A percentile compares a stretch with the other conserved stretches of the same genome.
Evolutionary conservation across 805 yeast species (phyloP).

Genomic region (Dipodascopsis uninucleata): DNA sequence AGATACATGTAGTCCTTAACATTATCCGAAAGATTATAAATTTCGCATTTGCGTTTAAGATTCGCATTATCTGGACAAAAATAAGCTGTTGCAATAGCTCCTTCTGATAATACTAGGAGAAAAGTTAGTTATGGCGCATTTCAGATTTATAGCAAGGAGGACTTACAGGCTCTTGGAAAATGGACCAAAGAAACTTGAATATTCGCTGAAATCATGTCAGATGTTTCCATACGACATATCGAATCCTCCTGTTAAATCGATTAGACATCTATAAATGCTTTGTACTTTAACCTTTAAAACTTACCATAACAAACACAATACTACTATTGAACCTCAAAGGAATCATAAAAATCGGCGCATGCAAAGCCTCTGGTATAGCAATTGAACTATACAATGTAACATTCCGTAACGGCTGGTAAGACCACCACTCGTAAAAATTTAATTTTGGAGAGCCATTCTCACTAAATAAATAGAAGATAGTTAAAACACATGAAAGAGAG

Average conservation of each 20-base stretch:
- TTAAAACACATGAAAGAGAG: background rate
- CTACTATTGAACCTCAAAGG: constrained; percentile 6
- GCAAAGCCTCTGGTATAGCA: constrained; percentile 3
- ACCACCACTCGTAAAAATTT: constrained; percentile 10
- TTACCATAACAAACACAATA: constrained; percentile 9
- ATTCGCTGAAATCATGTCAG: constrained; percentile 6
- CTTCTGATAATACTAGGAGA: background rate
- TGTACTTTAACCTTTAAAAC: background rate
- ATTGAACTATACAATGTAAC: constrained; percentile 4
- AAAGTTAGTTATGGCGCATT: background rate
- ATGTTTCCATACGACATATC: constrained; percentile 5
- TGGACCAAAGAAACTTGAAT: background rate
- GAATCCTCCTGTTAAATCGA: constrained; percentile 2
- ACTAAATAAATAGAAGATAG: too few relatives aligned
- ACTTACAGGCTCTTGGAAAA: background rate
- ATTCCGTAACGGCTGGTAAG: constrained; percentile 4
- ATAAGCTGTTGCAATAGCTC: constrained; percentile 8
- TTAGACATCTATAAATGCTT: too few relatives aligned
- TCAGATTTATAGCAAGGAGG: background rate
- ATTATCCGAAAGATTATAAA: too few relatives aligned
- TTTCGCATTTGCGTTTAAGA: too few relatives aligned
- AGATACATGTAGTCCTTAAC: constrained; percentile 14
- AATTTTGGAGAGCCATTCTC: constrained; percentile 7
- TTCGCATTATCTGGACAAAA: background rate
- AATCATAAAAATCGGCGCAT: constrained; percentile 15